A percentile compares a stretch with the other conserved stretches of the same genome.
Conservation (phyloP, 176 grass and related monocot species). For the Calamus simplicifolius region DNA sequence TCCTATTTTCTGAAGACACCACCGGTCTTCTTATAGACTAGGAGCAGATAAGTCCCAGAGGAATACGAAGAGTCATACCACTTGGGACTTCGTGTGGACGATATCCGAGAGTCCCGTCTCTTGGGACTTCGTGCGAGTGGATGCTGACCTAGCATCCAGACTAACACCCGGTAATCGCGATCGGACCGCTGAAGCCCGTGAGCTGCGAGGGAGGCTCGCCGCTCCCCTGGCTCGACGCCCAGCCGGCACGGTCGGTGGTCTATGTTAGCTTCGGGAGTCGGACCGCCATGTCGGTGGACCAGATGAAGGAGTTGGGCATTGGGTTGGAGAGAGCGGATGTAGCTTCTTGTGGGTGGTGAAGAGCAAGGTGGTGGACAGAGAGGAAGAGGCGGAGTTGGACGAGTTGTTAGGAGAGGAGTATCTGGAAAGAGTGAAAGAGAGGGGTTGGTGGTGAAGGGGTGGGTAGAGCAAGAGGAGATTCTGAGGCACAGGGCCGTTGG, state of each 20-base stretch:
- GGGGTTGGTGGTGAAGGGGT: constrained; percentile 43
- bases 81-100: too few species aligned
- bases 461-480: constrained; percentile 63
- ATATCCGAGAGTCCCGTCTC: too few species aligned
- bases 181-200: constrained; percentile 22
- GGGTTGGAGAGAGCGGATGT: constrained; percentile 45
- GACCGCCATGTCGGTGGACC: constrained; percentile 14
- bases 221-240: constrained; percentile 32
- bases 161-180: constrained; percentile 22
- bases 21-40: too few species aligned
- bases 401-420: constrained; percentile 33
- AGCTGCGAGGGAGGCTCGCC: not conserved
- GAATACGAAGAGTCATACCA: too few species aligned
- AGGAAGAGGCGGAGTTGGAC: constrained; percentile 17
- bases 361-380: constrained; percentile 36
- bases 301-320: constrained; percentile 38
- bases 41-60: too few species aligned
- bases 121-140: too few species aligned
- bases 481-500: constrained; percentile 40
- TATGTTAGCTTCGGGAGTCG: constrained; percentile 69
- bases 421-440: constrained; percentile 29
- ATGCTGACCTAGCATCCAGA: too few species aligned
- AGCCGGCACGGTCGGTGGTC: constrained; percentile 47
- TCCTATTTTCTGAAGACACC: too few species aligned
- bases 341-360: constrained; percentile 73